These are phyloP conservation scores for Eleusine indica DNA, from an alignment of 176 grass and related monocot species.

Conservation along the genomic window DNA sequence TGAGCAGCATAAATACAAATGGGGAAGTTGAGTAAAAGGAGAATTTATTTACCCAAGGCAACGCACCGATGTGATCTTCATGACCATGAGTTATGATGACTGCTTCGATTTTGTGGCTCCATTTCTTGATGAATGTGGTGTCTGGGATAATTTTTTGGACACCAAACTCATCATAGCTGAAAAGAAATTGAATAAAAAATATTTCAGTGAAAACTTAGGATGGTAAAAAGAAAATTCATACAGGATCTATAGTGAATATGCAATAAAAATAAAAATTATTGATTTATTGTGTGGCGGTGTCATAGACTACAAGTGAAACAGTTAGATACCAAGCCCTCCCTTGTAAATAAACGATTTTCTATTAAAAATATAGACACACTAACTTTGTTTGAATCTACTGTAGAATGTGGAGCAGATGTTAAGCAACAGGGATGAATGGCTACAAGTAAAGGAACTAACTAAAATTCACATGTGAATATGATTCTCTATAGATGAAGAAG, in stretches of 20 bases:
- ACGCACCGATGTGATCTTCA: slow-evolving; percentile 99
- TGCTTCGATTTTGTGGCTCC: slow-evolving; percentile 99
- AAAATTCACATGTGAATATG: neutral
- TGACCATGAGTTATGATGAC: slow-evolving; percentile 98
- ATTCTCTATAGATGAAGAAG: slow-evolving; percentile 4
- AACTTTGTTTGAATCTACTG: neutral
- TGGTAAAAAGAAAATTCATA: neutral
- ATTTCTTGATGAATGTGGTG: slow-evolving; percentile 97
- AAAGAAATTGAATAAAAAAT: slow-evolving; percentile 28
- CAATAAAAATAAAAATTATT: neutral
- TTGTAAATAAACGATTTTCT: slow-evolving; percentile 5
- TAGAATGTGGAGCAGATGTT: slow-evolving; percentile 4
- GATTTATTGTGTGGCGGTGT: neutral
- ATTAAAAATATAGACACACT: slow-evolving; percentile 13
- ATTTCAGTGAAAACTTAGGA: slow-evolving; percentile 25
- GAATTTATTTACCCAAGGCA: slow-evolving; percentile 96
- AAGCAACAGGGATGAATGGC: neutral
- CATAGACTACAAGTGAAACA: slow-evolving; percentile 7
- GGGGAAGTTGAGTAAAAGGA: slow-evolving; percentile 39
- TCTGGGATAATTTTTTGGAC: slow-evolving; percentile 99
- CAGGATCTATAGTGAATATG: slow-evolving; percentile 23
- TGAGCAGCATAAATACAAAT: slow-evolving; percentile 17
- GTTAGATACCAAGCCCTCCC: neutral
- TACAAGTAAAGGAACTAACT: neutral
- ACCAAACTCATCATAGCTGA: slow-evolving; percentile 91